Percentiles rank a stretch among this genome's conserved stretches.
Conservation (phyloP, 192 early-diverging fungal genomes). For the Radiomyces spectabilis region DNA sequence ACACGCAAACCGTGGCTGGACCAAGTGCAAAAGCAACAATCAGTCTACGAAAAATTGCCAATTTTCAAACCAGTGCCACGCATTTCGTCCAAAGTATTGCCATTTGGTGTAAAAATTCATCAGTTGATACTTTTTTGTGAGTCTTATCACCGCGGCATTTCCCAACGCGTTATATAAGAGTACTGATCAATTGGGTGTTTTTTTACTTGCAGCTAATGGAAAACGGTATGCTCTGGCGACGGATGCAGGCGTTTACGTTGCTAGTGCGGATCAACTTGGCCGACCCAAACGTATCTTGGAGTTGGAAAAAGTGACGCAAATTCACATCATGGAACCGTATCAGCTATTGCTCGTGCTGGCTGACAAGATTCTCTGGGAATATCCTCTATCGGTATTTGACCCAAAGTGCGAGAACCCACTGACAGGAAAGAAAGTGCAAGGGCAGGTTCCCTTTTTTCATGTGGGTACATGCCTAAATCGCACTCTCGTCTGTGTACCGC, state of each 20-base stretch:
- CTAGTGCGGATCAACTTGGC: conserved; percentile 39
- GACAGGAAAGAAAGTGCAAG: conserved; percentile 6
- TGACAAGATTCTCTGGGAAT: conserved; percentile 54
- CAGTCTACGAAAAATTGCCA: no score
- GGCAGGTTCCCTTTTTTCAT: conserved; percentile 64
- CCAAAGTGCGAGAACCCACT: conserved; percentile 7
- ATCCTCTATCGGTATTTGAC: conserved; percentile 43
- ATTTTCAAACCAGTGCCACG: conserved; percentile 51
- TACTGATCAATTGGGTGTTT: no score
- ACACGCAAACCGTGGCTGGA: conserved; percentile 80
- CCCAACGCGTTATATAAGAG: no score
- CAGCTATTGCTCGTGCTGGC: conserved; percentile 77
- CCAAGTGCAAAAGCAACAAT: conserved; percentile 61
- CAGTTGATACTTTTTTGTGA: conserved; percentile 43
- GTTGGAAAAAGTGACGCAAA: conserved; percentile 73
- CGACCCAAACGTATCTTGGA: conserved; percentile 39
- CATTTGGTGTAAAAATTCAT: conserved; percentile 41
- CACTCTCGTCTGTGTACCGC: conserved; percentile 55
- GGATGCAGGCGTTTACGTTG: conserved; percentile 75
- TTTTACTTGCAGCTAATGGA: conserved; percentile 29
- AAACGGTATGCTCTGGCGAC: conserved; percentile 70
- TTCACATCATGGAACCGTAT: conserved; percentile 74
- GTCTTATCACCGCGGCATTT: no score
- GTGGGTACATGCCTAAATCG: conserved; percentile 50
- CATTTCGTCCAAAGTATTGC: no score